Percentiles rank a stretch among this genome's conserved stretches.
Evolutionary conservation across 176 grass and related monocot genomes (phyloP).

Genomic region (Tillandsia leiboldiana): DNA sequence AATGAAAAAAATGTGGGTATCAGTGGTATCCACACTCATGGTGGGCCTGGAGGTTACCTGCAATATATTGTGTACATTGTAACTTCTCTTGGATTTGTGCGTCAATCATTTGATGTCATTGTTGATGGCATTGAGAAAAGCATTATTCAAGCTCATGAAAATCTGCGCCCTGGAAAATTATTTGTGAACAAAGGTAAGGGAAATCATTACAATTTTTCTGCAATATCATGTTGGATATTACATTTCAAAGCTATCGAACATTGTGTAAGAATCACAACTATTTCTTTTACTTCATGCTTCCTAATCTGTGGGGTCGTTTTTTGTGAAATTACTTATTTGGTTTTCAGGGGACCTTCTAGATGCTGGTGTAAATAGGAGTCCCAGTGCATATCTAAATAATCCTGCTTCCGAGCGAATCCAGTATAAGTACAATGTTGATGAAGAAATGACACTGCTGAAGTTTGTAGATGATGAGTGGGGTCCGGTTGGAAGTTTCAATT

Average conservation of each 20-base stretch:
- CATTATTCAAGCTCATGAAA: constrained; percentile 86
- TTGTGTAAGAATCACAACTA: no score
- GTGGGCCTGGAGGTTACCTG: constrained; percentile 90
- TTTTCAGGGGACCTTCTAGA: constrained; percentile 77
- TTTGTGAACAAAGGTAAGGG: constrained; percentile 78
- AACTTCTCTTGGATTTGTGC: constrained; percentile 93
- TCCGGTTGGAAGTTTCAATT: constrained; percentile 85
- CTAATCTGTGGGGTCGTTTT: background rate
- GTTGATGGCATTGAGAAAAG: constrained; percentile 88
- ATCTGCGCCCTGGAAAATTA: constrained; percentile 61
- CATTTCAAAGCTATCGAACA: background rate
- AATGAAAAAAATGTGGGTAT: constrained; percentile 84
- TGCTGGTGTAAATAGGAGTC: constrained; percentile 91
- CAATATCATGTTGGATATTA: background rate
- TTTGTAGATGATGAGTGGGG: constrained; percentile 77
- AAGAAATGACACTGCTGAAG: constrained; percentile 84
- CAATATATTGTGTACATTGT: constrained; percentile 93
- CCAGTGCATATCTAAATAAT: constrained; percentile 87
- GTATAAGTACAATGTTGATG: constrained; percentile 80
- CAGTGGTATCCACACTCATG: constrained; percentile 95
- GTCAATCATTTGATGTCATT: constrained; percentile 90
- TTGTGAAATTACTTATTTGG: constrained; percentile 13
- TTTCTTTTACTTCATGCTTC: background rate
- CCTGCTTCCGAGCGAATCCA: constrained; percentile 54
- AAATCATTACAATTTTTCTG: constrained; percentile 7